Percentiles rank a stretch among this genome's conserved stretches.
These are phyloP conservation scores for Neopestalotiopsis clavispora DNA, from an alignment of 2,329 filamentous ascomycete genomes.

Conservation along the genomic window DNA sequence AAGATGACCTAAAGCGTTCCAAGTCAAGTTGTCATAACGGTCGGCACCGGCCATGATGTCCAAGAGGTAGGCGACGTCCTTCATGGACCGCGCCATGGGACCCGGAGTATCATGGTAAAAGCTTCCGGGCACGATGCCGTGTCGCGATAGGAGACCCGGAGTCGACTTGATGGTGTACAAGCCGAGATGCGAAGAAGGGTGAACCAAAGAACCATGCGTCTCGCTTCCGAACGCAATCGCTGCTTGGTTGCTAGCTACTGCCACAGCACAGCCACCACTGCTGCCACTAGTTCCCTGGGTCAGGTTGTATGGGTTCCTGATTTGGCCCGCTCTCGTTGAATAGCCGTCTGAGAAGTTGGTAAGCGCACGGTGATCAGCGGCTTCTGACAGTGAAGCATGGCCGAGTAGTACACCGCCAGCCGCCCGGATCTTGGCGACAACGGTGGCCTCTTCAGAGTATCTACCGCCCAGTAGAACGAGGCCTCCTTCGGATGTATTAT, in stretches of 20 bases:
- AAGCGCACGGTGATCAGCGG: not conserved
- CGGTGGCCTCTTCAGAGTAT: not conserved
- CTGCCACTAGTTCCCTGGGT: conserved; percentile 19
- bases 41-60: conserved; percentile 31
- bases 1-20: not conserved
- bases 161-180: conserved; percentile 27
- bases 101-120: conserved; percentile 35
- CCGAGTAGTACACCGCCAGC: not conserved
- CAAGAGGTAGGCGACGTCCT: conserved; percentile 34
- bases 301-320: conserved; percentile 20
- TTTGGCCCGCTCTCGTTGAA: conserved; percentile 18
- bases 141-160: conserved; percentile 27
- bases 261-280: conserved; percentile 19
- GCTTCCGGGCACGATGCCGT: conserved; percentile 32
- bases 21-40: not conserved
- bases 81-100: conserved; percentile 35
- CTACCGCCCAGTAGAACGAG: conserved; percentile 5
- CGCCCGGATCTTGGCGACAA: not conserved
- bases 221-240: not conserved
- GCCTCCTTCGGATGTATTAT: conserved; percentile 5
- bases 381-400: not conserved
- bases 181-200: conserved; percentile 24
- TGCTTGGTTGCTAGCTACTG: conserved; percentile 6
- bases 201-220: not conserved
- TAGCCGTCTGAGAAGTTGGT: conserved; percentile 14